These are phyloP conservation scores for Pythium oligandrum DNA, from an alignment of 352 stramenopile genomes.

Conservation along the genomic window DNA sequence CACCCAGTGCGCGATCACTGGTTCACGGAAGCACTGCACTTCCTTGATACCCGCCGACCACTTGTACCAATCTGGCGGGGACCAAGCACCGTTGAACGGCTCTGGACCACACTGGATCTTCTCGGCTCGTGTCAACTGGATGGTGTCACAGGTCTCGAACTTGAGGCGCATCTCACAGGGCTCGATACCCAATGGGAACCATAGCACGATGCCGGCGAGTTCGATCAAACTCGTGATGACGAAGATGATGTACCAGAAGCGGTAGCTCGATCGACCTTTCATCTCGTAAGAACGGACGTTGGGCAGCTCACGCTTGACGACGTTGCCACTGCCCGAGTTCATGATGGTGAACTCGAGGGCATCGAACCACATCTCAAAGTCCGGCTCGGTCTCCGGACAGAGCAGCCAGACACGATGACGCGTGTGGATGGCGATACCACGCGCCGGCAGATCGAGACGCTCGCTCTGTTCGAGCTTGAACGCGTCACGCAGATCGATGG, in stretches of 20 bases:
- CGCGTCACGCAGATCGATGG: slow-evolving; percentile 67
- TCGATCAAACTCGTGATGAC: slow-evolving; percentile 62
- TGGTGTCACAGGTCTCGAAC: slow-evolving; percentile 39
- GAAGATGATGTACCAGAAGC: slow-evolving; percentile 71
- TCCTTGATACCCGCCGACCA: slow-evolving; percentile 51
- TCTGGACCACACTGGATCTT: slow-evolving; percentile 42
- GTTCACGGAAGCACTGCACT: slow-evolving; percentile 62
- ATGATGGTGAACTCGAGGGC: slow-evolving; percentile 74
- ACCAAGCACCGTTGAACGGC: slow-evolving; percentile 72
- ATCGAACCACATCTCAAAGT: slow-evolving; percentile 83
- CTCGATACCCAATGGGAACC: slow-evolving; percentile 57
- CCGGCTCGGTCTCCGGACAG: slow-evolving; percentile 74
- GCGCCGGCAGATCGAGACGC: slow-evolving; percentile 58
- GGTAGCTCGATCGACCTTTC: slow-evolving; percentile 68
- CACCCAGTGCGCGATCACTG: slow-evolving; percentile 52
- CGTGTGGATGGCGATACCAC: slow-evolving; percentile 74
- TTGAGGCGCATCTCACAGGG: slow-evolving; percentile 63
- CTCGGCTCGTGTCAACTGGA: slow-evolving; percentile 46
- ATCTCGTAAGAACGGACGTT: slow-evolving; percentile 77
- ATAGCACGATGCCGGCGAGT: slow-evolving; percentile 36
- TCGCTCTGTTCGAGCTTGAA: slow-evolving; percentile 79
- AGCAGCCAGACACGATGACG: slow-evolving; percentile 68
- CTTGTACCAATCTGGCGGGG: slow-evolving; percentile 63
- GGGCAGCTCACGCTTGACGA: slow-evolving; percentile 73
- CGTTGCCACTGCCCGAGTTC: slow-evolving; percentile 58